Evolutionary conservation across 1,284 basidiomycete species (phyloP).

Genomic region (Rhodotorula sp.): DNA sequence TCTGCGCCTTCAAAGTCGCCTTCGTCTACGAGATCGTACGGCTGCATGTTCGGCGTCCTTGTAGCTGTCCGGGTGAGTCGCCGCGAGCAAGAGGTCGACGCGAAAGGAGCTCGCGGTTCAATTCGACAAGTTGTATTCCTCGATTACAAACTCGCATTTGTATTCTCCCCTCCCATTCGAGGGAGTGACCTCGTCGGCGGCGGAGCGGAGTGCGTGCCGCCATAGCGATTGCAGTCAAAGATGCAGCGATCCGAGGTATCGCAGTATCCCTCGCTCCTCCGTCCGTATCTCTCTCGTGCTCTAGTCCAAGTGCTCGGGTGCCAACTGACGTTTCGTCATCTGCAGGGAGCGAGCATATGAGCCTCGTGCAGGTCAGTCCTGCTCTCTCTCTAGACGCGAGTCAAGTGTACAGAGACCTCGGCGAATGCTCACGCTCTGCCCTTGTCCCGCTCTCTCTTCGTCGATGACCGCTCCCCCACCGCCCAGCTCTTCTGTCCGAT

Average conservation of each 20-base stretch:
- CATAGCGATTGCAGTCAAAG: background rate
- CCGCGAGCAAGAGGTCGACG: too few relatives aligned
- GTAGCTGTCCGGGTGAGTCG: background rate
- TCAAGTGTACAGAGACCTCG: background rate
- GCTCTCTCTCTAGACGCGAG: background rate
- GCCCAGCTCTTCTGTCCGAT: constrained; percentile 94
- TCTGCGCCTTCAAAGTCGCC: constrained; percentile 23
- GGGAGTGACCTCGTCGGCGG: too few relatives aligned
- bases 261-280: constrained; percentile 32
- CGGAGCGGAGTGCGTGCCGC: too few relatives aligned
- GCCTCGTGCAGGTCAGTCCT: constrained; percentile 33
- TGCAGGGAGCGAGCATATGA: constrained; percentile 41
- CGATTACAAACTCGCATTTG: too few relatives aligned
- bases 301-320: background rate
- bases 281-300: constrained; percentile 2
- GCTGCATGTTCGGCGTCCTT: constrained; percentile 11
- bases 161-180: too few relatives aligned
- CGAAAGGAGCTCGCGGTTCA: too few relatives aligned
- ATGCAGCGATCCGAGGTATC: constrained; percentile 6
- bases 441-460: too few relatives aligned
- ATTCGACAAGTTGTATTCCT: too few relatives aligned
- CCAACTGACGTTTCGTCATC: background rate
- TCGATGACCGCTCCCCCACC: background rate
- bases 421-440: background rate
- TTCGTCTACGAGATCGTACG: constrained; percentile 21